Conservation (phyloP, 2,329 filamentous ascomycete genomes). For the Alternaria novae-zelandiae region DNA sequence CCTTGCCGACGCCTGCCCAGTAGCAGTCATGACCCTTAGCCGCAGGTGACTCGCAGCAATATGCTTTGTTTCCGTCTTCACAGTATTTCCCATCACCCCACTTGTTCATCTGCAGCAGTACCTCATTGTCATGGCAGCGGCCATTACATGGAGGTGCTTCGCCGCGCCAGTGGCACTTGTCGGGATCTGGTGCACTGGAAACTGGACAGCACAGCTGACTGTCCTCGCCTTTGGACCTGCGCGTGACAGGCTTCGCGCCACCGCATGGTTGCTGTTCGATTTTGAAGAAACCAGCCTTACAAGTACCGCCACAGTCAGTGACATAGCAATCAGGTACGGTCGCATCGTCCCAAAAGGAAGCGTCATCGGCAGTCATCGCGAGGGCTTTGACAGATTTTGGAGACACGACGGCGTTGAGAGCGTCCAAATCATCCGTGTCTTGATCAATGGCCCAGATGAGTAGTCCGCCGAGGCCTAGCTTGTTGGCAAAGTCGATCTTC, state of each 20-base stretch:
- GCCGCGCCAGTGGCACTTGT: slow-evolving; percentile 45
- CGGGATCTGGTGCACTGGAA: slow-evolving; percentile 29
- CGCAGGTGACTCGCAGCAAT: slow-evolving; percentile 36
- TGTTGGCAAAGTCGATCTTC: slow-evolving; percentile 55
- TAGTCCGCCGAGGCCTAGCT: slow-evolving; percentile 8
- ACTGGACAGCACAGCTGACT: slow-evolving; percentile 1
- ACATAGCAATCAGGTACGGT: slow-evolving; percentile 34
- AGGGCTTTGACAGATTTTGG: slow-evolving; percentile 7
- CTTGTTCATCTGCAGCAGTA: slow-evolving; percentile 4
- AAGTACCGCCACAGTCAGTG: slow-evolving; percentile 36
- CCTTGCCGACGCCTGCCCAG: slow-evolving; percentile 19
- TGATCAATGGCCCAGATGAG: slow-evolving; percentile 3
- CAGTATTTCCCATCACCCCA: slow-evolving; percentile 24
- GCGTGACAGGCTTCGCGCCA: slow-evolving; percentile 15
- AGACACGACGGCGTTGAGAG: slow-evolving; percentile 9
- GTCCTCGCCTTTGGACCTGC: neutral
- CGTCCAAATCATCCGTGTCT: neutral
- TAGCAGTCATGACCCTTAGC: slow-evolving; percentile 29
- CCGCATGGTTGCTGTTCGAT: slow-evolving; percentile 40
- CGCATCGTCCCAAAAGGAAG: slow-evolving; percentile 16
- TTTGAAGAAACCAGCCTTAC: slow-evolving; percentile 36
- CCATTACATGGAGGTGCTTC: slow-evolving; percentile 26
- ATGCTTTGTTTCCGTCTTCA: slow-evolving; percentile 28
- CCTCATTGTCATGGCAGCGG: slow-evolving; percentile 6
- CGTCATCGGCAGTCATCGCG: slow-evolving; percentile 6